phyloP scores from a whole-genome alignment of 495 filamentous ascomycete genomes.

The Lindgomyces ingoldianus region DNA sequence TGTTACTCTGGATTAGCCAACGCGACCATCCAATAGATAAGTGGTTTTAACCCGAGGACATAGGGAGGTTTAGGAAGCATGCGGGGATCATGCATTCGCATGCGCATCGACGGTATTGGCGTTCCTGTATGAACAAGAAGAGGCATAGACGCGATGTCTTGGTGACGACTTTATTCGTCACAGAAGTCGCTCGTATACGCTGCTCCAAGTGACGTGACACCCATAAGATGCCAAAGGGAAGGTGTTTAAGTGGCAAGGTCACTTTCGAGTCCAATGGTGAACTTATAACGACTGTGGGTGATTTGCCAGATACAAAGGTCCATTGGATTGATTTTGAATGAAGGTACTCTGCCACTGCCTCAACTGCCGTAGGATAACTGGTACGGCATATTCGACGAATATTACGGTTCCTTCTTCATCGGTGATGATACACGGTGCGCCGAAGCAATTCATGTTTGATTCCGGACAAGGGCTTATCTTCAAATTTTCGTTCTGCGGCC shows the following conservation, averaged over 20 bases:
- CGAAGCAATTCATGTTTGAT: constrained; percentile 26
- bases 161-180: no score
- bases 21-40: no score
- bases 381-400: constrained; percentile 28
- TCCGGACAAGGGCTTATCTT: constrained; percentile 25
- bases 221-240: constrained; percentile 31
- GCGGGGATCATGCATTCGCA: no score
- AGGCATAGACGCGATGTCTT: no score
- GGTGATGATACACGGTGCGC: constrained; percentile 10
- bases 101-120: no score
- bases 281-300: constrained; percentile 19
- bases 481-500: constrained; percentile 28
- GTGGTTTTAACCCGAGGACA: no score
- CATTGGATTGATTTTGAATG: neutral
- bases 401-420: constrained; percentile 20
- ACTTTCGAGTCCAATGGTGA: constrained; percentile 19
- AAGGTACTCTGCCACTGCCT: constrained; percentile 37
- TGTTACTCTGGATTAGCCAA: no score
- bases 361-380: constrained; percentile 27
- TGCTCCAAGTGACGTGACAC: no score
- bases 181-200: no score
- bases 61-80: no score
- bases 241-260: constrained; percentile 28
- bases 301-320: neutral
- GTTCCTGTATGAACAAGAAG: no score